phyloP scores from a whole-genome alignment of 805 yeast genomes.

The Ogataea degrootiae region DNA sequence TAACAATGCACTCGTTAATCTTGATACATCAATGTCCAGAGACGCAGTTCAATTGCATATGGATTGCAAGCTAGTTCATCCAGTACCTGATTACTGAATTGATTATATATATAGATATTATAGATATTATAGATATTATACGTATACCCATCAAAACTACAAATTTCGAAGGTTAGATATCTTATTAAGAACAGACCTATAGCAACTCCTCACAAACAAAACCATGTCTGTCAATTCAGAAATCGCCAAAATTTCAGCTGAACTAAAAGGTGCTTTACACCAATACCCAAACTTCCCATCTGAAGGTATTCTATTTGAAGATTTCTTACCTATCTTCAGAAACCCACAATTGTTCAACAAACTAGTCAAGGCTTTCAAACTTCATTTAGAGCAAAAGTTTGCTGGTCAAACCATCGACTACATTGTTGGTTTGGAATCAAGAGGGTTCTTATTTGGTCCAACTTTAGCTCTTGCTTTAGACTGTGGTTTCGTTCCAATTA shows the following conservation, averaged over 20 bases:
- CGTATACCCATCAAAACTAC: no score
- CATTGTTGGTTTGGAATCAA: constrained; percentile 90
- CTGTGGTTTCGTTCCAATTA: constrained; percentile 90
- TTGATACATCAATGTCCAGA: no score
- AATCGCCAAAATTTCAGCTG: constrained; percentile 33
- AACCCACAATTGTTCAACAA: constrained; percentile 76
- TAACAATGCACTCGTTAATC: no score
- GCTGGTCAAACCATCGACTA: constrained; percentile 64
- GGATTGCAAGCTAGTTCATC: no score
- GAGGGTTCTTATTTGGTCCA: constrained; percentile 97
- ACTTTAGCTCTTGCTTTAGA: constrained; percentile 83
- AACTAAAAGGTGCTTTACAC: constrained; percentile 48
- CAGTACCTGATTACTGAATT: no score
- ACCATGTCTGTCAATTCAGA: constrained; percentile 10
- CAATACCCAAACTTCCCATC: constrained; percentile 94
- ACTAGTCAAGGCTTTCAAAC: constrained; percentile 72
- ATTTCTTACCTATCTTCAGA: constrained; percentile 90
- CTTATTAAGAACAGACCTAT: no score
- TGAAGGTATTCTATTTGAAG: constrained; percentile 92
- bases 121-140: no score
- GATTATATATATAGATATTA: no score
- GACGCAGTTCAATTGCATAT: no score
- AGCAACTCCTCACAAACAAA: neutral
- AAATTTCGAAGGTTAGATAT: no score
- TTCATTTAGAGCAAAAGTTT: constrained; percentile 57